These are phyloP conservation scores for Paecilomyces sp. DNA, from an alignment of 2,329 filamentous ascomycete species.

Conservation along the genomic window DNA sequence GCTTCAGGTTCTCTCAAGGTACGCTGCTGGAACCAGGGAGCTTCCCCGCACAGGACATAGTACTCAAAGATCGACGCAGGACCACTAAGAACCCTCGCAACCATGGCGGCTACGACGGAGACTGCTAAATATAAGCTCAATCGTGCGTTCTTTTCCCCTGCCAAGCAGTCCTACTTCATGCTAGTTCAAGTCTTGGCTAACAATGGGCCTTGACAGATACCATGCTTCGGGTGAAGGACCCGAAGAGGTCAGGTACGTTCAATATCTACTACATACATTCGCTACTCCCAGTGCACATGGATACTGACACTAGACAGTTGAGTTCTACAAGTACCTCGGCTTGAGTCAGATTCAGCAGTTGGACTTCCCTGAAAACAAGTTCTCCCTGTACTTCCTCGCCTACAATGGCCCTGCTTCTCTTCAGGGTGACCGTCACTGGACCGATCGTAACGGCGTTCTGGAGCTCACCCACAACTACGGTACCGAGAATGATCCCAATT, in stretches of 20 bases:
- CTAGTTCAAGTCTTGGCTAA: slow-evolving; percentile 6
- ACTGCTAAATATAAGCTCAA: slow-evolving; percentile 59
- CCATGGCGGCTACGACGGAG: slow-evolving; percentile 49
- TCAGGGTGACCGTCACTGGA: slow-evolving; percentile 67
- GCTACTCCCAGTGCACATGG: not conserved
- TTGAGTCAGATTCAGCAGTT: slow-evolving; percentile 77
- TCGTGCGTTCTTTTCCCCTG: slow-evolving; percentile 38
- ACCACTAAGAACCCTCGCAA: slow-evolving; percentile 32
- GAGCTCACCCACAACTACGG: slow-evolving; percentile 83
- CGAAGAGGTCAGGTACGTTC: slow-evolving; percentile 63
- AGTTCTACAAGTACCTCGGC: slow-evolving; percentile 91
- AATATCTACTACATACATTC: not conserved
- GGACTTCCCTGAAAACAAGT: slow-evolving; percentile 78
- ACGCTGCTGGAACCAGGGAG: not conserved
- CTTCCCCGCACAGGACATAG: slow-evolving; percentile 2
- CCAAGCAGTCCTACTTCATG: not conserved
- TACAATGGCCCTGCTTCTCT: slow-evolving; percentile 71
- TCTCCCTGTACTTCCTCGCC: slow-evolving; percentile 91
- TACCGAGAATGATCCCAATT: slow-evolving; percentile 76
- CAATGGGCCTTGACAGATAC: slow-evolving; percentile 26
- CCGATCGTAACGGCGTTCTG: slow-evolving; percentile 79
- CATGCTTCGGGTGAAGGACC: slow-evolving; percentile 92
- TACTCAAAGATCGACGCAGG: slow-evolving; percentile 13
- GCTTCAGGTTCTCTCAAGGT: not conserved
- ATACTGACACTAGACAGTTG: slow-evolving; percentile 44